These are phyloP conservation scores for Bipolaris bicolor DNA, from an alignment of 2,329 filamentous ascomycete genomes.

Conservation along the genomic window DNA sequence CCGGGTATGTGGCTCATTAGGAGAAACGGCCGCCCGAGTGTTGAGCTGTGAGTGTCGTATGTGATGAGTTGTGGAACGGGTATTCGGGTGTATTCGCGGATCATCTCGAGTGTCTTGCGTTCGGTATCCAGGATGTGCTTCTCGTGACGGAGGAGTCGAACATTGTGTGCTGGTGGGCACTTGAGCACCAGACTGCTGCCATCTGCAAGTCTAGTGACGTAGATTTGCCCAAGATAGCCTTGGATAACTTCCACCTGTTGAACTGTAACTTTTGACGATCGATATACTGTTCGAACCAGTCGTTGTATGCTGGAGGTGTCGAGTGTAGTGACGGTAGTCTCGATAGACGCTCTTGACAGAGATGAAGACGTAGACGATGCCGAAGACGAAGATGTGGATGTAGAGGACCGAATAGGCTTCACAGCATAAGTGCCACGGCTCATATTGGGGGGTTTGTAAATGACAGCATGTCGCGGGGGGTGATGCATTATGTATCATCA, in stretches of 20 bases:
- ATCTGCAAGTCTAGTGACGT: conserved; percentile 49
- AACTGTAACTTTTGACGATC: conserved; percentile 40
- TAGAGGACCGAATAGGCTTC: conserved; percentile 31
- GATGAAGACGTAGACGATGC: conserved; percentile 34
- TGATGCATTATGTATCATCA: conserved; percentile 46
- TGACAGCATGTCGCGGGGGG: conserved; percentile 43
- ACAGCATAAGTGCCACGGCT: conserved; percentile 38
- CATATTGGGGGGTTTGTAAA: conserved; percentile 45
- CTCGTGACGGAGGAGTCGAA: conserved; percentile 53
- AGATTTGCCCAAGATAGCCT: conserved; percentile 50
- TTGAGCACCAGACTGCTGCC: conserved; percentile 51
- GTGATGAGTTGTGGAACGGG: conserved; percentile 51
- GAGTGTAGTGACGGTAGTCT: conserved; percentile 25
- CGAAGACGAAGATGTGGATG: conserved; percentile 34
- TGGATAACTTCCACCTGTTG: conserved; percentile 45
- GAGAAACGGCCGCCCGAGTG: conserved; percentile 42
- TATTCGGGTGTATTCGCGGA: conserved; percentile 45
- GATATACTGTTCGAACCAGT: conserved; percentile 40
- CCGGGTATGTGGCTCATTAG: conserved; percentile 45
- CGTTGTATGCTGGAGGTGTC: conserved; percentile 46
- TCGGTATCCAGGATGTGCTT: conserved; percentile 51
- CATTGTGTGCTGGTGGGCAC: conserved; percentile 47
- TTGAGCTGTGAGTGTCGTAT: conserved; percentile 40
- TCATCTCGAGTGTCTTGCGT: conserved; percentile 46
- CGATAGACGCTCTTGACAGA: conserved; percentile 35